Evolutionary conservation across 345 rosid genomes (phyloP).

Genomic region (Brassica nigra): DNA sequence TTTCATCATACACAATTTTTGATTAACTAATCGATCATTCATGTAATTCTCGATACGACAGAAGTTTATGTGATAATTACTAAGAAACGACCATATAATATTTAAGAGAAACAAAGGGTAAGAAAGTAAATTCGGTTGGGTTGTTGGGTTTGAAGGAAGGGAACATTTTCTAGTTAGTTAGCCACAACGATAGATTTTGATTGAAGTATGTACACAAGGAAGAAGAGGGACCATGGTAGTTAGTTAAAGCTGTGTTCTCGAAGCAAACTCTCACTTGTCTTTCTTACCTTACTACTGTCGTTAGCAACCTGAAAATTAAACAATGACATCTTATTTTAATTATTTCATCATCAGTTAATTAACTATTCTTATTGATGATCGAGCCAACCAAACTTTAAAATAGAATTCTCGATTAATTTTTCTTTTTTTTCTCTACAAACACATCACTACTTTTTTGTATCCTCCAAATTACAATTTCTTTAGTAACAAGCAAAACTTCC

Average conservation of each 20-base stretch:
- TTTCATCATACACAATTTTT: background rate
- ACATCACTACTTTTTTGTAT: background rate
- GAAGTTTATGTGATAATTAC: background rate
- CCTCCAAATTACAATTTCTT: slow-evolving; percentile 42
- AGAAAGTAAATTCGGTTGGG: slow-evolving; percentile 18
- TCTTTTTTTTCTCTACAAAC: background rate
- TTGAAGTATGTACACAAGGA: slow-evolving; percentile 29
- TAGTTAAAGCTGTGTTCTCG: slow-evolving; percentile 67
- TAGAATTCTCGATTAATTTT: background rate
- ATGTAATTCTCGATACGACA: background rate
- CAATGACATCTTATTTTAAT: background rate
- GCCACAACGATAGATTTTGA: slow-evolving; percentile 41
- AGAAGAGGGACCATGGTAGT: slow-evolving; percentile 49
- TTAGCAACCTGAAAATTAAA: slow-evolving; percentile 15
- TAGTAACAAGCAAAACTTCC: slow-evolving; percentile 47
- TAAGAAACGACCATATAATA: background rate
- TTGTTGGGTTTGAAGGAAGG: slow-evolving; percentile 51
- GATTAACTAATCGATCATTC: background rate
- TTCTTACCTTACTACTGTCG: slow-evolving; percentile 35
- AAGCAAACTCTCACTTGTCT: slow-evolving; percentile 46
- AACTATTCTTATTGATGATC: slow-evolving; percentile 28
- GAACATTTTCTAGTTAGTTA: slow-evolving; percentile 35
- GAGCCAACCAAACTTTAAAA: slow-evolving; percentile 27
- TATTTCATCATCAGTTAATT: slow-evolving; percentile 1
- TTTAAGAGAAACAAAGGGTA: background rate